Percentiles rank a stretch among this genome's conserved stretches.
These are phyloP conservation scores for Papilionanthe hybrid DNA, from an alignment of 116 monocot genomes.

Conservation along the genomic window DNA sequence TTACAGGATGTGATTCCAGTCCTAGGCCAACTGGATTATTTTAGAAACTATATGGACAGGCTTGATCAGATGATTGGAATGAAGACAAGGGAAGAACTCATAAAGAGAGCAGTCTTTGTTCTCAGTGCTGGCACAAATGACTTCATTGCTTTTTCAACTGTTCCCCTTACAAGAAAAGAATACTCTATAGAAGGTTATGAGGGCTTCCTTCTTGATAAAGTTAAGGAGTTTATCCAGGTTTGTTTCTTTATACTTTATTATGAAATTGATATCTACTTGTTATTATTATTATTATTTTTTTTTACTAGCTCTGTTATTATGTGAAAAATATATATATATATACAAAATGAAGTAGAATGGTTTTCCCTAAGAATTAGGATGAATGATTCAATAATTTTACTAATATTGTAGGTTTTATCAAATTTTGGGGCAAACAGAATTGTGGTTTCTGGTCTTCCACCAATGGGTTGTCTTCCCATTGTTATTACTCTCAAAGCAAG, in stretches of 20 bases:
- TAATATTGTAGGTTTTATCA: slow-evolving; percentile 21
- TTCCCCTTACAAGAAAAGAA: slow-evolving; percentile 29
- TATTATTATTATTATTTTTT: no score
- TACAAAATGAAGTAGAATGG: no score
- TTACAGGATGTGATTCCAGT: slow-evolving; percentile 41
- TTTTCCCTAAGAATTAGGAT: neutral
- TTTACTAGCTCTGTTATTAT: no score
- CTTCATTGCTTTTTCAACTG: slow-evolving; percentile 39
- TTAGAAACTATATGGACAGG: slow-evolving; percentile 39
- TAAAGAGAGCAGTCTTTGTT: slow-evolving; percentile 37
- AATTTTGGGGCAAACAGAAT: slow-evolving; percentile 46
- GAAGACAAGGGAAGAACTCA: slow-evolving; percentile 25
- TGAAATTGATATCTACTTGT: no score
- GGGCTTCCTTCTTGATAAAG: slow-evolving; percentile 34
- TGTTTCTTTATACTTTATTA: neutral
- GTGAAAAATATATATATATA: no score
- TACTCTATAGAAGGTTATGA: slow-evolving; percentile 48
- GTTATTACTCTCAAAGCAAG: slow-evolving; percentile 47
- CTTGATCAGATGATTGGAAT: slow-evolving; percentile 31
- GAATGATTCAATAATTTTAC: neutral
- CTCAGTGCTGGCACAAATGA: slow-evolving; percentile 70
- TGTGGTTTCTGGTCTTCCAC: slow-evolving; percentile 45
- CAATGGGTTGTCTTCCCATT: slow-evolving; percentile 58
- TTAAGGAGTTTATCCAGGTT: slow-evolving; percentile 45
- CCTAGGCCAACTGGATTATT: slow-evolving; percentile 33